A percentile compares a stretch with the other conserved stretches of the same genome.
Evolutionary conservation across 441 rosid species (phyloP).

Genomic region (Erodium texanum): DNA sequence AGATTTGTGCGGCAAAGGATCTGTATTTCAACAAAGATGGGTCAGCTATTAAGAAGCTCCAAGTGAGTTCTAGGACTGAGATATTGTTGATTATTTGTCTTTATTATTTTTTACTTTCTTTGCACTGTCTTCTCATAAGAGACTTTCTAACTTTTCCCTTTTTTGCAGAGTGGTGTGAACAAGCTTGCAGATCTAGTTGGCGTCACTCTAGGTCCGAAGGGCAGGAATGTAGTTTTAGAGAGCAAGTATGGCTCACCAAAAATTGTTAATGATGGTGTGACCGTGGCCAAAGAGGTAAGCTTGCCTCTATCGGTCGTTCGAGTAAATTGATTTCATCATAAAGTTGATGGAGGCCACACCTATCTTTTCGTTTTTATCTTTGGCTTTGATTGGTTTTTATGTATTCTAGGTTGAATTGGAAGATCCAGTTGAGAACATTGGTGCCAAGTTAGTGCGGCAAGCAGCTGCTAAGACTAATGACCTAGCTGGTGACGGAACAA

Average conservation of each 20-base stretch:
- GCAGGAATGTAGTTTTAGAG: constrained; percentile 92
- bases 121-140: neutral
- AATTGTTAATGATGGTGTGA: constrained; percentile 93
- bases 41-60: constrained; percentile 70
- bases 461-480: constrained; percentile 98
- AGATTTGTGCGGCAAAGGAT: constrained; percentile 74
- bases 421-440: constrained; percentile 94
- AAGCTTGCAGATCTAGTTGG: constrained; percentile 95
- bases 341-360: neutral
- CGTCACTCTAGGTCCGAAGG: constrained; percentile 95
- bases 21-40: constrained; percentile 92
- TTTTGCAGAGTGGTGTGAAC: constrained; percentile 72
- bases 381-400: neutral
- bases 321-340: neutral
- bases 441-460: constrained; percentile 90
- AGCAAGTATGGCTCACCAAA: constrained; percentile 97
- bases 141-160: neutral
- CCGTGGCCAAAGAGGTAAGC: constrained; percentile 84
- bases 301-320: neutral
- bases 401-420: constrained; percentile 77
- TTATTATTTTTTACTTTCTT: neutral
- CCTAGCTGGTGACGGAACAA: constrained; percentile 95
- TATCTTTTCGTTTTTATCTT: neutral
- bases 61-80: constrained; percentile 38
- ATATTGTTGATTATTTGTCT: neutral